phyloP scores from a whole-genome alignment of 2,329 filamentous ascomycete species.

The Verticillium zaregamsianum region DNA sequence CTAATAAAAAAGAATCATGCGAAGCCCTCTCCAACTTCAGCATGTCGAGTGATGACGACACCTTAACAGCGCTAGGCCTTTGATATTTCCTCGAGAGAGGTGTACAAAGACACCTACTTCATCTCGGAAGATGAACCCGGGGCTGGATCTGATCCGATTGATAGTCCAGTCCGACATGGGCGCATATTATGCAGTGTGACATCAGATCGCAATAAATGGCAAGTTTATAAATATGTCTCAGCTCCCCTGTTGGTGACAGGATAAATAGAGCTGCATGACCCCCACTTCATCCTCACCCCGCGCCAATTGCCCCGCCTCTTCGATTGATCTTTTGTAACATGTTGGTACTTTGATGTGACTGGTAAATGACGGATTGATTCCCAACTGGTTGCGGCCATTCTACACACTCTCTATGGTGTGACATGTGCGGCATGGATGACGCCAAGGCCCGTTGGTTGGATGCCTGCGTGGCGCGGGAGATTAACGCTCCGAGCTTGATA shows the following conservation, averaged over 20 bases:
- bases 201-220: neutral
- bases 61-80: no score
- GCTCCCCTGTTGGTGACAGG: neutral
- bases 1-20: neutral
- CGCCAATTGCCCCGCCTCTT: no score
- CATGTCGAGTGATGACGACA: neutral
- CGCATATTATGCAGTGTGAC: neutral
- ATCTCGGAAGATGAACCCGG: neutral
- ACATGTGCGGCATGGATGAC: neutral
- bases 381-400: no score
- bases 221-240: neutral
- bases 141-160: neutral
- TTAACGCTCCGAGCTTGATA: neutral
- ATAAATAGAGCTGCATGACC: neutral
- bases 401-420: neutral
- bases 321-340: no score
- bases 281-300: neutral
- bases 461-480: neutral
- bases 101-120: neutral
- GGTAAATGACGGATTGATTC: no score
- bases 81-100: neutral
- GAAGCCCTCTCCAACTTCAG: neutral
- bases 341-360: no score
- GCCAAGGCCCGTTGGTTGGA: neutral
- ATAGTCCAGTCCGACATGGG: neutral